Percentiles rank a stretch among this genome's conserved stretches.
phyloP scores from a whole-genome alignment of 2,329 filamentous ascomycete species.

The Xylaria sp. region DNA sequence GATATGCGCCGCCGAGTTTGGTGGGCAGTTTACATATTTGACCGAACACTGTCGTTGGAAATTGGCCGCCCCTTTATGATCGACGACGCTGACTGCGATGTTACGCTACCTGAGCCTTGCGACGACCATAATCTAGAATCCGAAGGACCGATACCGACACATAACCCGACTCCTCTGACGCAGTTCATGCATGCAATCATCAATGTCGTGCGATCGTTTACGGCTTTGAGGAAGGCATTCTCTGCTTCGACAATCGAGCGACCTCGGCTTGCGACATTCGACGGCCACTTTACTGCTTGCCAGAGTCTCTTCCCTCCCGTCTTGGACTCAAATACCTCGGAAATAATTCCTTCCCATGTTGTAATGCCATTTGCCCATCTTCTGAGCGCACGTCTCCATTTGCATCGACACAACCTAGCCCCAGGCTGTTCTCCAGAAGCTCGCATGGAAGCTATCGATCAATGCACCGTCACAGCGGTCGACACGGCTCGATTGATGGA shows the following conservation, averaged over 20 bases:
- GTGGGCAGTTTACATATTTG: slow-evolving; percentile 93
- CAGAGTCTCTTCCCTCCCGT: slow-evolving; percentile 75
- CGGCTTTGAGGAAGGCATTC: slow-evolving; percentile 73
- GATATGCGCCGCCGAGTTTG: slow-evolving; percentile 89
- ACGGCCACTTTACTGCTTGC: slow-evolving; percentile 79
- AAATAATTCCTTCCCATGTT: slow-evolving; percentile 73
- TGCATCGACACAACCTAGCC: slow-evolving; percentile 88
- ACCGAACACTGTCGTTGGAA: slow-evolving; percentile 81
- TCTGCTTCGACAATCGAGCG: slow-evolving; percentile 69
- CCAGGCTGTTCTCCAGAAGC: slow-evolving; percentile 70
- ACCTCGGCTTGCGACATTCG: slow-evolving; percentile 75
- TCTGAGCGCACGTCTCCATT: slow-evolving; percentile 79
- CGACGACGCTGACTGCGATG: slow-evolving; percentile 86
- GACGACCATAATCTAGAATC: slow-evolving; percentile 79
- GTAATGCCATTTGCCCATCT: slow-evolving; percentile 79
- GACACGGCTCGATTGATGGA: slow-evolving; percentile 81
- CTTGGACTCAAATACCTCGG: slow-evolving; percentile 70
- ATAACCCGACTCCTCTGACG: slow-evolving; percentile 60
- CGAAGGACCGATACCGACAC: slow-evolving; percentile 58
- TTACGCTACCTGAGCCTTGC: slow-evolving; percentile 76
- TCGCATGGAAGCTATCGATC: slow-evolving; percentile 74
- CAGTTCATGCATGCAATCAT: slow-evolving; percentile 80
- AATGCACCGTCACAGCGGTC: slow-evolving; percentile 74
- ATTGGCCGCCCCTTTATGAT: slow-evolving; percentile 82
- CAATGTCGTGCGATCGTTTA: slow-evolving; percentile 79